These are phyloP conservation scores for Artemisia tridentata DNA, from an alignment of 129 eudicot genomes.

Conservation along the genomic window DNA sequence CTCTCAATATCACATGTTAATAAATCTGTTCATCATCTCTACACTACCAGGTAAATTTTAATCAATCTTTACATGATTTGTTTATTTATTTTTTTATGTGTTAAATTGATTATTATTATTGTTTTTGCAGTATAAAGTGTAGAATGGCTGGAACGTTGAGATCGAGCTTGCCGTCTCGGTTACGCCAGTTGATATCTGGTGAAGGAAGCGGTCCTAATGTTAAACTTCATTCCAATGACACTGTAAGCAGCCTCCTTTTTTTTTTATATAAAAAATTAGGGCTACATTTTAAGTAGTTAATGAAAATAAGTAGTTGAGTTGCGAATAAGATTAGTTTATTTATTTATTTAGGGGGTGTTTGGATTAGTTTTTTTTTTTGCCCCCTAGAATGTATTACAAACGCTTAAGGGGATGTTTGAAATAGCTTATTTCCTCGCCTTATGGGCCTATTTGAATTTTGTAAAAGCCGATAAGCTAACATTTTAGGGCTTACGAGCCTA, in stretches of 20 bases:
- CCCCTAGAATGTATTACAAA: no score
- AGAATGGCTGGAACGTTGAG: constrained; percentile 74
- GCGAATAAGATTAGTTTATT: background rate
- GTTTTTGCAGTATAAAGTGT: constrained; percentile 53
- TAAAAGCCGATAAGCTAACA: no score
- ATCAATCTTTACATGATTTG: background rate
- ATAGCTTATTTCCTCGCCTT: no score
- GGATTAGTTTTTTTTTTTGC: no score
- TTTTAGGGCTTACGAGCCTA: no score
- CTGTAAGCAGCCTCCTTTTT: constrained; percentile 47
- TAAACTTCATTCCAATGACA: constrained; percentile 72
- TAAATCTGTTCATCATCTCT: constrained; percentile 35
- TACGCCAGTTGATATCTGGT: constrained; percentile 81
- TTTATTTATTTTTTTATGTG: background rate
- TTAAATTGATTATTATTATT: constrained; percentile 13
- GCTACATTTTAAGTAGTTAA: constrained; percentile 18
- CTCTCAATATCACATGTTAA: constrained; percentile 37
- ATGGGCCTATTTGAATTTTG: no score
- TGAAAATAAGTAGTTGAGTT: background rate
- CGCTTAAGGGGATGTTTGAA: no score
- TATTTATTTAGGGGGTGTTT: background rate
- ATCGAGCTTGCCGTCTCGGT: constrained; percentile 94
- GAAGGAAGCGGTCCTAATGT: constrained; percentile 83
- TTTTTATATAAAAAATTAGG: constrained; percentile 30
- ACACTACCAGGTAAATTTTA: constrained; percentile 31